Percentiles rank a stretch among this genome's conserved stretches.
These are phyloP conservation scores for Geotrichum restrictum DNA, from an alignment of 1,139 yeast species.

Conservation along the genomic window DNA sequence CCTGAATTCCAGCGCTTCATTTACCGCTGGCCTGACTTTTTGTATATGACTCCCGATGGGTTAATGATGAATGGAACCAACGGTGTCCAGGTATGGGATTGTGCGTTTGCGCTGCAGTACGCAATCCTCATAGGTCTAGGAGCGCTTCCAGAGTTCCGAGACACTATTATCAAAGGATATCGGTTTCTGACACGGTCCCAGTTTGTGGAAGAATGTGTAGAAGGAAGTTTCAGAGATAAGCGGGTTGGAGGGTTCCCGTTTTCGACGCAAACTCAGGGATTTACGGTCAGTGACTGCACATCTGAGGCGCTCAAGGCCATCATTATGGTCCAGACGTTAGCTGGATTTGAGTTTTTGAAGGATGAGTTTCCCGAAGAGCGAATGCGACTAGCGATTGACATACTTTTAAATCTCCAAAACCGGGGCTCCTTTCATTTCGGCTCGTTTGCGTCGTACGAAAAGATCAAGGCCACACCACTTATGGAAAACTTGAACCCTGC, in stretches of 20 bases:
- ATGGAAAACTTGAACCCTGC: slow-evolving; percentile 86
- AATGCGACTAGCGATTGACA: slow-evolving; percentile 67
- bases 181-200: slow-evolving; percentile 76
- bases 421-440: slow-evolving; percentile 79
- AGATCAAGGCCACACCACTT: slow-evolving; percentile 73
- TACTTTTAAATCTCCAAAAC: slow-evolving; percentile 67
- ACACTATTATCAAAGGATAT: slow-evolving; percentile 60
- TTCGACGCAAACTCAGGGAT: slow-evolving; percentile 92
- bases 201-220: slow-evolving; percentile 72
- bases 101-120: slow-evolving; percentile 84
- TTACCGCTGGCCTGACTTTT: slow-evolving; percentile 65
- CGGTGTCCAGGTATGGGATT: slow-evolving; percentile 98
- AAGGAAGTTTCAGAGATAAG: slow-evolving; percentile 76
- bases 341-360: slow-evolving; percentile 48
- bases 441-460: slow-evolving; percentile 89
- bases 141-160: slow-evolving; percentile 60
- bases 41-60: slow-evolving; percentile 87
- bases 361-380: slow-evolving; percentile 51
- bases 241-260: slow-evolving; percentile 97
- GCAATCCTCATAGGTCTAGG: slow-evolving; percentile 76
- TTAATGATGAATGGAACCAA: slow-evolving; percentile 95
- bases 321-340: slow-evolving; percentile 77
- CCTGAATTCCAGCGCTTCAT: slow-evolving; percentile 53
- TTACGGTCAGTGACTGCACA: slow-evolving; percentile 94
- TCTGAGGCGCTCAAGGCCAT: slow-evolving; percentile 95